These are phyloP conservation scores for Daldinia decipiens DNA, from an alignment of 495 filamentous ascomycete genomes.

Conservation along the genomic window DNA sequence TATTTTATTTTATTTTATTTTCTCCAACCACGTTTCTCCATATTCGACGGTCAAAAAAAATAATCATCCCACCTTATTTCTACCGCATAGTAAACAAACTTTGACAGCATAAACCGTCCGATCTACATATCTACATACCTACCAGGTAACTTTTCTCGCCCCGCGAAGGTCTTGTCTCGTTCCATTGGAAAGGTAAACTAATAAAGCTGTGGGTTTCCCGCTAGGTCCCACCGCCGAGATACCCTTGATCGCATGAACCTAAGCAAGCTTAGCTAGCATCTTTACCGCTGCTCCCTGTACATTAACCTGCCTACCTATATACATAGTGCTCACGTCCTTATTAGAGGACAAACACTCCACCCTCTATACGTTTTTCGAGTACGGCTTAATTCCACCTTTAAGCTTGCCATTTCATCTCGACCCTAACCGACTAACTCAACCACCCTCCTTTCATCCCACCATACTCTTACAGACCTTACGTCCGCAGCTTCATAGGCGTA, in stretches of 20 bases:
- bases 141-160: background rate
- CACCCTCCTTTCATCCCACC: constrained; percentile 14
- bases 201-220: constrained; percentile 35
- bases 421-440: constrained; percentile 21
- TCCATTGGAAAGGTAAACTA: constrained; percentile 36
- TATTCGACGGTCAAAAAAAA: constrained; percentile 17
- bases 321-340: constrained; percentile 36
- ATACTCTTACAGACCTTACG: constrained; percentile 5
- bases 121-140: too few species aligned
- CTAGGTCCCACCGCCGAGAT: constrained; percentile 30
- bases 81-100: constrained; percentile 43
- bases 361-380: constrained; percentile 32
- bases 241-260: constrained; percentile 40
- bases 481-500: constrained; percentile 18
- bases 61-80: constrained; percentile 42
- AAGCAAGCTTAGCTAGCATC: constrained; percentile 16
- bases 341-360: constrained; percentile 34
- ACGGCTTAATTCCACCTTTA: constrained; percentile 18
- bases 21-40: constrained; percentile 41
- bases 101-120: constrained; percentile 30
- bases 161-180: constrained; percentile 12
- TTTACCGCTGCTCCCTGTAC: constrained; percentile 28
- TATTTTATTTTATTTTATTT: constrained; percentile 13
- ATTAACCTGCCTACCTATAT: constrained; percentile 7
- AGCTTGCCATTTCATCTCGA: constrained; percentile 6